Evolutionary conservation across 1,139 yeast species (phyloP).

Genomic region (Sugiyamaella sp.): DNA sequence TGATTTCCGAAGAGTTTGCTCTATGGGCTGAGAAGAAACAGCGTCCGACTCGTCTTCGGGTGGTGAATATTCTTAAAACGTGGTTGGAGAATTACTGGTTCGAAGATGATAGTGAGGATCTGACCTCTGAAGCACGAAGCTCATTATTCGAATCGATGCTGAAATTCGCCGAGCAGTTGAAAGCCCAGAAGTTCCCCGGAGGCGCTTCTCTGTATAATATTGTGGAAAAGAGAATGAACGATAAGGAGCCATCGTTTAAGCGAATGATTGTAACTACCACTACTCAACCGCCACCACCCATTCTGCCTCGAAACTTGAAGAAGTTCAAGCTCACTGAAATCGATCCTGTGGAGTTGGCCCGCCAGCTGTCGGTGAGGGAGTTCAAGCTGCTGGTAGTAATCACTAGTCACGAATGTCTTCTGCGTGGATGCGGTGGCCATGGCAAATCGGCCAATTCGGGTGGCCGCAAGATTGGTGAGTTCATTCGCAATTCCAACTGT

Average conservation of each 20-base stretch:
- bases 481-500: constrained; percentile 80
- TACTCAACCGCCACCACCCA: constrained; percentile 35
- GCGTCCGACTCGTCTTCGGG: constrained; percentile 64
- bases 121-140: constrained; percentile 28
- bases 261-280: constrained; percentile 32
- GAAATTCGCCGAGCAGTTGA: constrained; percentile 56
- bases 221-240: constrained; percentile 35
- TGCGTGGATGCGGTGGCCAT: constrained; percentile 69
- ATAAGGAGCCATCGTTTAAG: constrained; percentile 34
- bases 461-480: constrained; percentile 53
- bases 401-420: constrained; percentile 72
- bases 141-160: constrained; percentile 57
- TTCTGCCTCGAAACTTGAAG: constrained; percentile 35
- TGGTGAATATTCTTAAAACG: constrained; percentile 68
- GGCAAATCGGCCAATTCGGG: constrained; percentile 45
- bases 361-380: constrained; percentile 83
- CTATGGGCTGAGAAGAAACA: constrained; percentile 78
- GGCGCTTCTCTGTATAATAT: constrained; percentile 36
- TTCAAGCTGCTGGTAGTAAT: constrained; percentile 69
- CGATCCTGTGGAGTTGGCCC: constrained; percentile 76
- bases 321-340: constrained; percentile 51
- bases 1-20: constrained; percentile 79
- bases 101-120: constrained; percentile 54
- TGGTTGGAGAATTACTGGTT: constrained; percentile 81
- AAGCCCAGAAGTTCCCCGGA: constrained; percentile 51